Conservation (phyloP, 176 grass and related monocot genomes). For the Avena atlantica region DNA sequence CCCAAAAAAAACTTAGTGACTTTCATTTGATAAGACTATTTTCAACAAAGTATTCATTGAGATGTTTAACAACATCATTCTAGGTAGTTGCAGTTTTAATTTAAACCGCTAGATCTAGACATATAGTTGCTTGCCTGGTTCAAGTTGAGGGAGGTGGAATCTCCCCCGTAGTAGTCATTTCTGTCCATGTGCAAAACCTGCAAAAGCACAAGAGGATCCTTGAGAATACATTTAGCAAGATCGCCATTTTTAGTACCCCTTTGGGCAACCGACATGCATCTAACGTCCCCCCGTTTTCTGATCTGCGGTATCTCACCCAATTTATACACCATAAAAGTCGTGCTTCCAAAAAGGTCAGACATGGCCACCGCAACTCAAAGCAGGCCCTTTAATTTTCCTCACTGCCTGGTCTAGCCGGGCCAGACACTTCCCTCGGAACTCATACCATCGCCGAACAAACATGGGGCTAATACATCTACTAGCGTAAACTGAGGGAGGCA, state of each 20-base stretch:
- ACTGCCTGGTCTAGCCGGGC: not conserved
- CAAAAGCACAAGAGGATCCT: conserved; percentile 2
- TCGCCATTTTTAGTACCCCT: not conserved
- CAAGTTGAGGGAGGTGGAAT: conserved; percentile 84
- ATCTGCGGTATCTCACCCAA: not conserved
- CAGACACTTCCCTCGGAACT: not conserved
- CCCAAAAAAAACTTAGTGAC: not conserved
- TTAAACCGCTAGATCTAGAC: not conserved
- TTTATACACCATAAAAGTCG: not conserved
- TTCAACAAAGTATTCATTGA: not conserved
- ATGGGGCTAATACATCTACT: not conserved
- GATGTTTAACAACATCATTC: not conserved
- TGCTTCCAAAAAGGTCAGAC: not conserved
- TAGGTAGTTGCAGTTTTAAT: not conserved
- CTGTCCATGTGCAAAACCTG: conserved; percentile 94
- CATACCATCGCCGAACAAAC: not conserved
- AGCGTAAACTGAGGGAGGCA: not conserved
- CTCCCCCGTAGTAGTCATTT: conserved; percentile 89
- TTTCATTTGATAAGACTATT: not conserved
- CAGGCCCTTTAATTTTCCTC: not conserved
- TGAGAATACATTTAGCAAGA: conserved; percentile 31
- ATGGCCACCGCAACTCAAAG: not conserved
- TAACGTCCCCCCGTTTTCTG: not conserved
- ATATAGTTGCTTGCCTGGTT: conserved; percentile 59
- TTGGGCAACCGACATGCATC: not conserved